A percentile compares a stretch with the other conserved stretches of the same genome.
Evolutionary conservation across 2,329 filamentous ascomycete genomes (phyloP).

Genomic region (Xylariales sp.): DNA sequence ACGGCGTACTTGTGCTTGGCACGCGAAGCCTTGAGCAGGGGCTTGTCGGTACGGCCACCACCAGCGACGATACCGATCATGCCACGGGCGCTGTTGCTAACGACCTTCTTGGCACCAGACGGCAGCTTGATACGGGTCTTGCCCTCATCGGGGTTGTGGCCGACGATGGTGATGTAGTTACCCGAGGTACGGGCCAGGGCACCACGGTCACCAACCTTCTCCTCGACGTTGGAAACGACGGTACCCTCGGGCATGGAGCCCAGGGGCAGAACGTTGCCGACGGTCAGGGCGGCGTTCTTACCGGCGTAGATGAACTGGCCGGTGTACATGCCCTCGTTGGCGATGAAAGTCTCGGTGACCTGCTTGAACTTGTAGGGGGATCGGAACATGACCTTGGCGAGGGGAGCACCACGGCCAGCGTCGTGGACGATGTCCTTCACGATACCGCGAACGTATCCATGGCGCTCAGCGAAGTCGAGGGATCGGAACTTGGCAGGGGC

Average conservation of each 20-base stretch:
- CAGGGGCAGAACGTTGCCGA: slow-evolving; percentile 96
- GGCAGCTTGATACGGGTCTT: slow-evolving; percentile 99
- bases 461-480: slow-evolving; percentile 93
- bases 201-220: slow-evolving; percentile 97
- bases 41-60: slow-evolving; percentile 99
- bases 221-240: slow-evolving; percentile 98
- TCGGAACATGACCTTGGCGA: slow-evolving; percentile 95
- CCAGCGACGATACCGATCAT: slow-evolving; percentile 99
- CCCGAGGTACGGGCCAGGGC: slow-evolving; percentile 93
- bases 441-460: slow-evolving; percentile 95
- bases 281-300: slow-evolving; percentile 94
- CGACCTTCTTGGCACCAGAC: slow-evolving; percentile 97
- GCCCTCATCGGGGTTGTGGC: slow-evolving; percentile 97
- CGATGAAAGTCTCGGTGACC: slow-evolving; percentile 98
- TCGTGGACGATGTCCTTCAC: slow-evolving; percentile 99
- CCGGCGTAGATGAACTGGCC: slow-evolving; percentile 99
- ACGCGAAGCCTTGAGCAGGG: slow-evolving; percentile 97
- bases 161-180: slow-evolving; percentile 98
- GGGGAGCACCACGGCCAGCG: slow-evolving; percentile 93
- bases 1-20: slow-evolving; percentile 99
- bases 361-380: slow-evolving; percentile 98
- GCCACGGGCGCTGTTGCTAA: slow-evolving; percentile 85
- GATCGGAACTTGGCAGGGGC: slow-evolving; percentile 91
- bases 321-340: slow-evolving; percentile 99
- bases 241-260: slow-evolving; percentile 97